These are phyloP conservation scores for Globisporangium echinulatum DNA, from an alignment of 352 stramenopile species.

Conservation along the genomic window DNA sequence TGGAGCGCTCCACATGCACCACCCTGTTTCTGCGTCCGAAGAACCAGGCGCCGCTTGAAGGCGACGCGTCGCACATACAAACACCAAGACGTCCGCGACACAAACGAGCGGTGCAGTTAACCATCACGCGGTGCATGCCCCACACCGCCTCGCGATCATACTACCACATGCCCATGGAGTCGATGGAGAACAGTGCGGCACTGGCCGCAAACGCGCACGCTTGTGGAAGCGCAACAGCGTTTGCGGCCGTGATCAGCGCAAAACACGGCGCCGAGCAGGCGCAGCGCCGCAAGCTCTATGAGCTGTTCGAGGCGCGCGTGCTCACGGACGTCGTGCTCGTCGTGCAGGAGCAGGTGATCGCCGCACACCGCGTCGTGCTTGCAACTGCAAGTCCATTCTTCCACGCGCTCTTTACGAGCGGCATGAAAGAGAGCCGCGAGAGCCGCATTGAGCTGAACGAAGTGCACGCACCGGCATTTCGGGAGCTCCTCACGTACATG, in stretches of 20 bases:
- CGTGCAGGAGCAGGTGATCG: conserved; percentile 34
- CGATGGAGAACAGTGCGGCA: conserved; percentile 20
- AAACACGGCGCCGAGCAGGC: conserved; percentile 15
- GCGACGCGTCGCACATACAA: conserved; percentile 8
- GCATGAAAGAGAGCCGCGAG: conserved; percentile 52
- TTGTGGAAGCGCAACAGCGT: conserved; percentile 3
- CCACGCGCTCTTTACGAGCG: conserved; percentile 65
- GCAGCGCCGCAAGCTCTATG: conserved; percentile 37
- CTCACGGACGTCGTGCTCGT: conserved; percentile 67
- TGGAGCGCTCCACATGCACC: neutral
- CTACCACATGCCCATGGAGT: conserved; percentile 11
- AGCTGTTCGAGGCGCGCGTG: conserved; percentile 34
- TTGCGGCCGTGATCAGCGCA: conserved; percentile 10
- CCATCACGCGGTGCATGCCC: too few relatives aligned
- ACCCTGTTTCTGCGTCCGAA: neutral
- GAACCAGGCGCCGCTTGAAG: conserved; percentile 11
- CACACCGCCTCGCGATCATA: too few relatives aligned
- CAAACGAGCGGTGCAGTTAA: too few relatives aligned
- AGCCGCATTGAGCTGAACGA: conserved; percentile 45
- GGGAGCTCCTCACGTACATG: conserved; percentile 56
- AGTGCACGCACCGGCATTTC: conserved; percentile 36
- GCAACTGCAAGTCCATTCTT: conserved; percentile 65
- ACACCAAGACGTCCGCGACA: neutral
- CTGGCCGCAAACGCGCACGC: neutral
- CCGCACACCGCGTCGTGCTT: conserved; percentile 58